Base-by-base conservation (phyloP, 495 filamentous ascomycete species). In the Annulohypoxylon maeteangense region DNA sequence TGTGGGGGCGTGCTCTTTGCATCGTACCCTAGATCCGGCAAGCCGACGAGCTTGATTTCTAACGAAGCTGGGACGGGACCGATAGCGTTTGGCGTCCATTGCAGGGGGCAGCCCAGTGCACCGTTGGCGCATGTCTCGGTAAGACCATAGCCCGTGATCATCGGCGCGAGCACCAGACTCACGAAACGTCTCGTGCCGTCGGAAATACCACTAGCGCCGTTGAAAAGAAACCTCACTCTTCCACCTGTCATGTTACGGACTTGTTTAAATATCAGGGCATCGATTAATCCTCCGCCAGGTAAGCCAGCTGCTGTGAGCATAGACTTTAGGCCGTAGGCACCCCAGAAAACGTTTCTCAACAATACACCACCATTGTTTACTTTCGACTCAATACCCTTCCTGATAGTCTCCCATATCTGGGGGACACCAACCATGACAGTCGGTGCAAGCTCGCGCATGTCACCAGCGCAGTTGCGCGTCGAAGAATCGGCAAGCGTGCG, bases 1-100 rank as follows among this genome's bases (percentile, higher is more conserved):
- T 94, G 92, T 1, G 94, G 91, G 48, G 93, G 92, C 74, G 87
- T 88, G 75, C 92, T 87, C 29, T 90, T 87, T 55, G 88, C 84
- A 2, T 86, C 86, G 83, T 98, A 98, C 61, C 92, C 90, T 86
- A 98, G 92, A 23, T 97, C 94, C 0, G 94, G 93, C 14, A 97
- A 81, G 63, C 93, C 91, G 38, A 86, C 80, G 31, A 98, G 87
- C 75, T 93, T 95, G 34, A 88, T 81, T 73, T 98, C 94, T 14
- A 87, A 74, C 27, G 84, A 84, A 31, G 87, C 81, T 14, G 86
- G 81, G 1, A 92, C 80, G 3, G 87, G 86, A 14, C 94, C 94
- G 75, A 93, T 94, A 78, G 92, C 93, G 7, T 89, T 89, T 10
- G 87, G 74, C 0, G 86, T 86, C 75, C 93, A 85, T 77, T 98